Percentiles rank a stretch among this genome's conserved stretches.
phyloP scores from a whole-genome alignment of 2,329 filamentous ascomycete genomes.

The Phaeosphaeria sp. region DNA sequence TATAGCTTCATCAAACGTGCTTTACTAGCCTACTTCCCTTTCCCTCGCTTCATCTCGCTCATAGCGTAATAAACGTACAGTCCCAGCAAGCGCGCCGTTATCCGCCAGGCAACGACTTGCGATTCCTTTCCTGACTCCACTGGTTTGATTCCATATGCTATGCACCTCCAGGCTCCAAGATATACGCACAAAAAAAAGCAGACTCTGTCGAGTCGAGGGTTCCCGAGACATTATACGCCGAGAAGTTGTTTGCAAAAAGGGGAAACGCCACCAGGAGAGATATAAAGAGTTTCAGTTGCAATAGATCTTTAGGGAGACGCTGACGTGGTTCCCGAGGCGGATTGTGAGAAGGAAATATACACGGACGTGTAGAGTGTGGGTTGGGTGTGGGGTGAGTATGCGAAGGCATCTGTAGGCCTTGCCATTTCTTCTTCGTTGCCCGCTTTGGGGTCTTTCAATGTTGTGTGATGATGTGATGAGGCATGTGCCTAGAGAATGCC shows the following conservation, averaged over 20 bases:
- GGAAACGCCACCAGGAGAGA: not conserved
- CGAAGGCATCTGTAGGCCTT: conserved; percentile 16
- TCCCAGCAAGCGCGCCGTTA: not conserved
- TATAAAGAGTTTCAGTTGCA: conserved; percentile 4
- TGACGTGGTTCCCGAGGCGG: not conserved
- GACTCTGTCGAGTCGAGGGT: not conserved
- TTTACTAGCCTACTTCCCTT: not conserved
- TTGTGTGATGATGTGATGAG: conserved; percentile 4
- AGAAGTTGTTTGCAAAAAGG: not conserved
- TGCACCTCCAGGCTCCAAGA: not conserved
- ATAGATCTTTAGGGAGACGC: not conserved
- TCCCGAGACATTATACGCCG: not conserved
- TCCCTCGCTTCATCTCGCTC: not conserved
- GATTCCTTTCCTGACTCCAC: not conserved
- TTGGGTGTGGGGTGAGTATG: conserved; percentile 13
- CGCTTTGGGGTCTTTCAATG: conserved; percentile 22
- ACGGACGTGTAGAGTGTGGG: conserved; percentile 19
- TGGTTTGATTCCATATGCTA: not conserved
- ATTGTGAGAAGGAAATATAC: conserved; percentile 24
- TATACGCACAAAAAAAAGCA: not conserved
- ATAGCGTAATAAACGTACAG: not conserved
- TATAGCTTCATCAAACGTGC: not conserved
- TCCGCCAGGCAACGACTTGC: not conserved
- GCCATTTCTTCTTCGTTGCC: conserved; percentile 23
- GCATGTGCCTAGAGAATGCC: conserved; percentile 57